Conservation (phyloP, 805 yeast genomes). For the Cyberlindnera xylosilytica region DNA sequence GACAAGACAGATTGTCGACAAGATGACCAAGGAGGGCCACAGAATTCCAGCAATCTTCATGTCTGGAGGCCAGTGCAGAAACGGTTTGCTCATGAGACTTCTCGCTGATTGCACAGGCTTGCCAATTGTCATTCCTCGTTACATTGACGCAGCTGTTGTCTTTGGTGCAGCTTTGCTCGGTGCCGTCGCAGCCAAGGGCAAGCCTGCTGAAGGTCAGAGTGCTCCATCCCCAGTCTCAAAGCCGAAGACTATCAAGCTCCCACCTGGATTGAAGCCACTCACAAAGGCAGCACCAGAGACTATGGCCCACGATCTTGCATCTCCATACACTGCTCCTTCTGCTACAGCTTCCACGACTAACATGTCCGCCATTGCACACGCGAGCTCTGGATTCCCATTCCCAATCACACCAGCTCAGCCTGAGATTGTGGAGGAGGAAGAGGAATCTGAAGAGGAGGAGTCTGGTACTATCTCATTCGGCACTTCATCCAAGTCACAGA, state of each 20-base stretch:
- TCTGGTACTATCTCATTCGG: slow-evolving; percentile 58
- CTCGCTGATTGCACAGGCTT: slow-evolving; percentile 90
- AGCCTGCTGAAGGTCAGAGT: slow-evolving; percentile 26
- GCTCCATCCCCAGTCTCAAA: slow-evolving; percentile 18
- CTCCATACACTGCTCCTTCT: slow-evolving; percentile 77
- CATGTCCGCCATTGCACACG: slow-evolving; percentile 31
- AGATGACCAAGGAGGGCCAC: slow-evolving; percentile 81
- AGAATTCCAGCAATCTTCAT: slow-evolving; percentile 70
- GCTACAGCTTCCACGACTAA: slow-evolving; percentile 71
- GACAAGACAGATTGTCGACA: slow-evolving; percentile 90
- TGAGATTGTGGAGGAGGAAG: slow-evolving; percentile 39
- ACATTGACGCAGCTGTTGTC: slow-evolving; percentile 96
- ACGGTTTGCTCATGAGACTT: slow-evolving; percentile 81
- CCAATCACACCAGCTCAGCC: slow-evolving; percentile 26
- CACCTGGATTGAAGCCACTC: slow-evolving; percentile 27
- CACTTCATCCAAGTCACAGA: slow-evolving; percentile 50
- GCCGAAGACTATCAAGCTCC: slow-evolving; percentile 26
- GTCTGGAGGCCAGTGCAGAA: slow-evolving; percentile 97
- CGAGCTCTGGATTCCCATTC: slow-evolving; percentile 46
- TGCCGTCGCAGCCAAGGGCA: slow-evolving; percentile 83
- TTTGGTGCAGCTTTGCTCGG: slow-evolving; percentile 95
- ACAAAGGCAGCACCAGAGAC: slow-evolving; percentile 9
- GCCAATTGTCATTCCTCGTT: slow-evolving; percentile 89
- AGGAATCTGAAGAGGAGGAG: slow-evolving; percentile 45
- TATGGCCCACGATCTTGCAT: slow-evolving; percentile 35